Percentiles rank a stretch among this genome's conserved stretches.
These are phyloP conservation scores for Ustilago curta DNA, from an alignment of 1,284 basidiomycete genomes.

Conservation along the genomic window DNA sequence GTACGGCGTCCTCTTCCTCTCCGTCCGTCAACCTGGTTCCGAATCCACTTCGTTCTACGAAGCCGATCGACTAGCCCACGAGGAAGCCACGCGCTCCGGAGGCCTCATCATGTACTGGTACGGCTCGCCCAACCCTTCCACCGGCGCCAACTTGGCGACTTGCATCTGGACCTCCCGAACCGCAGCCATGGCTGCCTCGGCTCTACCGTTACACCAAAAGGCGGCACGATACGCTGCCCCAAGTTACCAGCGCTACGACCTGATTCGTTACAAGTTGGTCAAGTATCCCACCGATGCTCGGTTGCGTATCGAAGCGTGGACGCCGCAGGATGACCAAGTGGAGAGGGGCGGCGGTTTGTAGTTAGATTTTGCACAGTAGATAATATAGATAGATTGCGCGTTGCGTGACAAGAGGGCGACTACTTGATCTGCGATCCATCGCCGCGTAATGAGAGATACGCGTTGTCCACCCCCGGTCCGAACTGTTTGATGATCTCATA, in stretches of 20 bases:
- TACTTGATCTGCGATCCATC: constrained; percentile 62
- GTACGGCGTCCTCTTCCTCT: constrained; percentile 65
- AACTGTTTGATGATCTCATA: constrained; percentile 84
- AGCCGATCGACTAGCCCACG: constrained; percentile 59
- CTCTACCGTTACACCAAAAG: constrained; percentile 46
- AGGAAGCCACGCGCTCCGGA: constrained; percentile 59
- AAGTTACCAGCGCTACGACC: constrained; percentile 55
- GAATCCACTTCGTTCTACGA: constrained; percentile 53
- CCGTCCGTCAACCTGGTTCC: constrained; percentile 37
- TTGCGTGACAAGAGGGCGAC: neutral
- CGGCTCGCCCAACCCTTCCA: constrained; percentile 46
- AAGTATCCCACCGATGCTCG: constrained; percentile 34
- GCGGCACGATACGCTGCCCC: constrained; percentile 44
- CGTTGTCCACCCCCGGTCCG: constrained; percentile 66
- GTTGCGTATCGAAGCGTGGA: constrained; percentile 54
- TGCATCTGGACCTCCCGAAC: constrained; percentile 60
- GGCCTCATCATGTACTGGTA: constrained; percentile 66
- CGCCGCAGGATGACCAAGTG: constrained; percentile 18
- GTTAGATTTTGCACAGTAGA: constrained; percentile 9
- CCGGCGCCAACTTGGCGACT: constrained; percentile 62
- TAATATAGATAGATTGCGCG: constrained; percentile 1
- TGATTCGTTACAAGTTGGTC: constrained; percentile 51
- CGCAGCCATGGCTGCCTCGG: constrained; percentile 41
- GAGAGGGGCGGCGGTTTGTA: constrained; percentile 5
- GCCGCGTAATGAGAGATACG: constrained; percentile 63